Base-by-base conservation (phyloP, 2,329 filamentous ascomycete genomes). In the Moelleriella libera region DNA sequence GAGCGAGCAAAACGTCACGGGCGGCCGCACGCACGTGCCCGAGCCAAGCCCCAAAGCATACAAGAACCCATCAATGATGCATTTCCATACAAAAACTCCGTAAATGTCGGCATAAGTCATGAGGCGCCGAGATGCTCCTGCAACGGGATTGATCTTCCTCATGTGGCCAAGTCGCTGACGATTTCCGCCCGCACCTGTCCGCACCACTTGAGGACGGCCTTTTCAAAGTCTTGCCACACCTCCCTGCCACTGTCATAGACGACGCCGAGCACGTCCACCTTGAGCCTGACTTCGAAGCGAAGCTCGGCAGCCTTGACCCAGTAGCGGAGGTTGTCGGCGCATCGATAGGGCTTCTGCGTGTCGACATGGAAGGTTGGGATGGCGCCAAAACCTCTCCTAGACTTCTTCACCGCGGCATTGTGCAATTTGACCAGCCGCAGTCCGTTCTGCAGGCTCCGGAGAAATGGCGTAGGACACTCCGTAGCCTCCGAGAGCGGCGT, bases 251-350 rank as follows among this genome's bases (percentile, higher is more conserved):
- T 82, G 58, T 82, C 83, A 59, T 89, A 84, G 28, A 95, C 89
- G 6, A 96, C 76, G 30, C 83, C 88, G 65, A 94, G 82, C 28
- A 90, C 87, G 58, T 96, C 88, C 47, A 95, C 74, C 52, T 83
- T 78, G 46, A 97, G 71, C 55, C 85, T 76, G 40, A 89, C 78
- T 65, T 97, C 92, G 82, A 90, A 98, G 48, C 92, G 80, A 49
- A 97, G 72, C 67, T 98, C 89, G 6, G 89, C 88, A 1, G 90
- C 92, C 69, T 98, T 98, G 65, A 85, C 78, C 90, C 92, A 98
- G 70, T 85, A 98, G 41, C 88, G 80, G 51, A 98, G 73, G 62
- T 98, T 98, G 56, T 98, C 92, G 3, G 89, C 88, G 52, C 83
- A 83, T 45, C 92, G 83, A 63, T 98, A 98, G 0, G 92, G 92